Conservation (phyloP, 345 rosid genomes). For the Populus alba region DNA sequence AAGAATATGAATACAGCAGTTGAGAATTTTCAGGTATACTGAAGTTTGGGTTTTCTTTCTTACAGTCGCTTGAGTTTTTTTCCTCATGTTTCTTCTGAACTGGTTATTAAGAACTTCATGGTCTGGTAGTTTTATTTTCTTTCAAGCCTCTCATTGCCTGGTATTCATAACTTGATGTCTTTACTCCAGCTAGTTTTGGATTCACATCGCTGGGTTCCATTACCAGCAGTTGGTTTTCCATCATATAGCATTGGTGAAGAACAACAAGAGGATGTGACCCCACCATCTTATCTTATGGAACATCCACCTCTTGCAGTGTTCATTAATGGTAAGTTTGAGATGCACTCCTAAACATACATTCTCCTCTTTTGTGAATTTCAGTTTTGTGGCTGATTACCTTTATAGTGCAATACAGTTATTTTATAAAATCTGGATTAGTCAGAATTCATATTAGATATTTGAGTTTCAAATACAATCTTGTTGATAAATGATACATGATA, state of each 20-base stretch:
- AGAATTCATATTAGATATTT: neutral
- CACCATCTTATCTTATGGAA: constrained; percentile 93
- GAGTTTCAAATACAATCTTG: neutral
- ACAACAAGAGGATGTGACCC: constrained; percentile 82
- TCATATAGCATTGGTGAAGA: constrained; percentile 56
- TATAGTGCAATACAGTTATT: neutral
- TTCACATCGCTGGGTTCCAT: constrained; percentile 95
- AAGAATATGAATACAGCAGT: constrained; percentile 81
- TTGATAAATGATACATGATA: neutral
- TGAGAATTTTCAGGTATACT: constrained; percentile 84
- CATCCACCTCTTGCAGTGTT: constrained; percentile 98
- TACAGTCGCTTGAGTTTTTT: neutral
- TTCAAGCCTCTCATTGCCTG: constrained; percentile 7
- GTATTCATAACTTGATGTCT: constrained; percentile 27
- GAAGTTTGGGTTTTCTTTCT: neutral
- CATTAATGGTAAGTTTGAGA: constrained; percentile 58
- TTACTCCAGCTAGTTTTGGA: constrained; percentile 85
- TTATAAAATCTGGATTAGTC: neutral
- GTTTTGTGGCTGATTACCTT: neutral
- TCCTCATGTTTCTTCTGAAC: neutral
- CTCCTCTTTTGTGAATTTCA: neutral
- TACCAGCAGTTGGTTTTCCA: constrained; percentile 86
- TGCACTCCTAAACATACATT: constrained; percentile 1
- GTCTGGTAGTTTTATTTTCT: constrained; percentile 2
- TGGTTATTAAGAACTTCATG: neutral